Evolutionary conservation across 225 moss, liverwort and hornwort species (phyloP).

Genomic region (Lunularia cruciata): DNA sequence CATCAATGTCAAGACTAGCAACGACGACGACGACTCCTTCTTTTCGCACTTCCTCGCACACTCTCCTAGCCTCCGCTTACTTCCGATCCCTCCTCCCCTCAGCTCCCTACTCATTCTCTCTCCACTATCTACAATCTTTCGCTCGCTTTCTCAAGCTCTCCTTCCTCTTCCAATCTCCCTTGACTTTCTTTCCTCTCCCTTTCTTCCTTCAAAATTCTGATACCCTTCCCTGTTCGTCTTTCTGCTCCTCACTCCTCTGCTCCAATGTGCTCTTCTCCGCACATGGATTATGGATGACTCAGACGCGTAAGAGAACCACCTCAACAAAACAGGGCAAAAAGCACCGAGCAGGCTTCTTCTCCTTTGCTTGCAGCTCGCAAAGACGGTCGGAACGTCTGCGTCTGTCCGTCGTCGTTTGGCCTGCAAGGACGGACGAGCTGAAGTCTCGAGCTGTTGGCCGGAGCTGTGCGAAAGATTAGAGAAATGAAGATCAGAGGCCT

Average conservation of each 20-base stretch:
- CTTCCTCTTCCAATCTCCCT: background rate
- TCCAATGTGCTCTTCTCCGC: background rate
- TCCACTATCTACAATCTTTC: background rate
- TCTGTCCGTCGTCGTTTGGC: background rate
- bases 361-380: no score
- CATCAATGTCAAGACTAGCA: background rate
- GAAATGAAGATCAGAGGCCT: background rate
- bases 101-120: slow-evolving; percentile 9
- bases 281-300: no score
- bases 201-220: no score
- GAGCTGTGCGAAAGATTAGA: slow-evolving; percentile 1
- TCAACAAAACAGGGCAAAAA: background rate
- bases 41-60: background rate
- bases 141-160: background rate
- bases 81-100: background rate
- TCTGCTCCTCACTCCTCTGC: background rate
- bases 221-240: no score
- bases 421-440: background rate
- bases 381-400: no score
- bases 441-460: slow-evolving; percentile 2
- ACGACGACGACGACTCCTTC: no score
- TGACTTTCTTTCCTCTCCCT: background rate
- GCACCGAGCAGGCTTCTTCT: background rate
- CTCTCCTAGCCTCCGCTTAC: background rate
- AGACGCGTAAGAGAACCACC: no score